phyloP scores from a whole-genome alignment of 2,329 filamentous ascomycete genomes.

The Myotisia sp. region DNA sequence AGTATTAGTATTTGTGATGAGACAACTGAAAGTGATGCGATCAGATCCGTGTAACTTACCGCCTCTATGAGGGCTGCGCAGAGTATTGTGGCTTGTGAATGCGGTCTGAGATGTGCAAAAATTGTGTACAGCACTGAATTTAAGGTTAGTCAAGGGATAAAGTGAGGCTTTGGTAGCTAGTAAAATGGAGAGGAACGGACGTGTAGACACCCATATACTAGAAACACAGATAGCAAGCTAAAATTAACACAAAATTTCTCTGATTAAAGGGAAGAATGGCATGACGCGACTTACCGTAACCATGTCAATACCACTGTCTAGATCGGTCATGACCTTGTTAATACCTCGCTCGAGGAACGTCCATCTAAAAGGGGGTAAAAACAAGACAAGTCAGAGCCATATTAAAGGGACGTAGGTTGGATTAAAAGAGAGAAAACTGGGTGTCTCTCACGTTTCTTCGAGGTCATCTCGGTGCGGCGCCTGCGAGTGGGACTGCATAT shows the following conservation, averaged over 20 bases:
- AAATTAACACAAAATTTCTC: not conserved
- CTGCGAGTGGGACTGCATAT: no score
- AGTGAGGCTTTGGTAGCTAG: not conserved
- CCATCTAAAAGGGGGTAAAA: slow-evolving; percentile 48
- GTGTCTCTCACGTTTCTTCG: slow-evolving; percentile 43
- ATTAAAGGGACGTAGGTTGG: not conserved
- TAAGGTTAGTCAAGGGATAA: slow-evolving; percentile 7
- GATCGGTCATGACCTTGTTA: slow-evolving; percentile 80
- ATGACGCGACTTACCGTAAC: slow-evolving; percentile 47
- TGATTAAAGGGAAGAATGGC: slow-evolving; percentile 2
- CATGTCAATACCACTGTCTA: slow-evolving; percentile 89
- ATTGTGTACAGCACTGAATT: slow-evolving; percentile 72
- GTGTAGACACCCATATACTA: slow-evolving; percentile 96
- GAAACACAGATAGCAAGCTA: slow-evolving; percentile 9
- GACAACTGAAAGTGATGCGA: slow-evolving; percentile 9
- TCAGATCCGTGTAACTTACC: slow-evolving; percentile 38
- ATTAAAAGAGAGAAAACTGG: not conserved
- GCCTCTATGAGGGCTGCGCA: slow-evolving; percentile 51
- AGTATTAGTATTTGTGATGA: slow-evolving; percentile 7
- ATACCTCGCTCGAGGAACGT: slow-evolving; percentile 76
- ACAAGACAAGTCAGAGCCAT: not conserved
- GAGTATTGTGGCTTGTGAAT: slow-evolving; percentile 41
- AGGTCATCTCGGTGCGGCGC: slow-evolving; percentile 45
- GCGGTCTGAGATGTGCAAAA: slow-evolving; percentile 98
- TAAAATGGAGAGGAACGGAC: slow-evolving; percentile 32